Percentiles rank a stretch among this genome's conserved stretches.
phyloP scores from a whole-genome alignment of 208 protist genomes.

The Herpetomonas tarakana region DNA sequence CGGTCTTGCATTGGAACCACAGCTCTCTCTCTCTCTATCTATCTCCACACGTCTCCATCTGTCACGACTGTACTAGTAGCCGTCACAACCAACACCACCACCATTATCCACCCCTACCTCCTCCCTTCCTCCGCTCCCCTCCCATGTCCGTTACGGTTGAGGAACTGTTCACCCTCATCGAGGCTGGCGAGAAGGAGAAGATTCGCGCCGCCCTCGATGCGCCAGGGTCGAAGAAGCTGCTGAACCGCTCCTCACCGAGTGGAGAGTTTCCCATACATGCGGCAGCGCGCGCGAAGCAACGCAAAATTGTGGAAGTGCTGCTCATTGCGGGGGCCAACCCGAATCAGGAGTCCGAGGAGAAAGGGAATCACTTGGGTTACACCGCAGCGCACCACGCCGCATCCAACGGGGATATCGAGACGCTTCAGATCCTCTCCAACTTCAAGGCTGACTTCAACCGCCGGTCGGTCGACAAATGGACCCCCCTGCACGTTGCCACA shows the following conservation, averaged over 20 bases:
- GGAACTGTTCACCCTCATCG: slow-evolving; percentile 72
- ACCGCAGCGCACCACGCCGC: slow-evolving; percentile 57
- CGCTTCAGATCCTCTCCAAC: slow-evolving; percentile 35
- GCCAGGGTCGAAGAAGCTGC: slow-evolving; percentile 38
- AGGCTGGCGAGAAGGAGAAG: slow-evolving; percentile 72
- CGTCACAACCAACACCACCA: too few relatives aligned
- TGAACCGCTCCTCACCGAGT: slow-evolving; percentile 49
- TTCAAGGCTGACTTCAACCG: slow-evolving; percentile 28
- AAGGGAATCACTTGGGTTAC: slow-evolving; percentile 42
- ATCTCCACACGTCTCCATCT: too few relatives aligned
- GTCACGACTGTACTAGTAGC: too few relatives aligned
- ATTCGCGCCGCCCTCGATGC: slow-evolving; percentile 93
- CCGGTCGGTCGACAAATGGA: slow-evolving; percentile 43
- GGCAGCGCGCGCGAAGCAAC: slow-evolving; percentile 17
- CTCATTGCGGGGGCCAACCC: slow-evolving; percentile 35
- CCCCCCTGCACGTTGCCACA: slow-evolving; percentile 54
- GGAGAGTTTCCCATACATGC: slow-evolving; percentile 57
- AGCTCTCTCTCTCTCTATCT: too few relatives aligned
- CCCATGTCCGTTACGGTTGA: slow-evolving; percentile 28
- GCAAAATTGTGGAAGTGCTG: slow-evolving; percentile 29
- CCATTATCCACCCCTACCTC: too few relatives aligned
- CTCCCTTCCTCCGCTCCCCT: not conserved
- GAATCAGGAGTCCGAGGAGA: slow-evolving; percentile 27
- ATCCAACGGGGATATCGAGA: slow-evolving; percentile 18
- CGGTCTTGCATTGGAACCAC: too few relatives aligned